Percentiles rank a stretch among this genome's conserved stretches.
phyloP scores from a whole-genome alignment of 495 filamentous ascomycete genomes.

The Chaetomium cochliodes region DNA sequence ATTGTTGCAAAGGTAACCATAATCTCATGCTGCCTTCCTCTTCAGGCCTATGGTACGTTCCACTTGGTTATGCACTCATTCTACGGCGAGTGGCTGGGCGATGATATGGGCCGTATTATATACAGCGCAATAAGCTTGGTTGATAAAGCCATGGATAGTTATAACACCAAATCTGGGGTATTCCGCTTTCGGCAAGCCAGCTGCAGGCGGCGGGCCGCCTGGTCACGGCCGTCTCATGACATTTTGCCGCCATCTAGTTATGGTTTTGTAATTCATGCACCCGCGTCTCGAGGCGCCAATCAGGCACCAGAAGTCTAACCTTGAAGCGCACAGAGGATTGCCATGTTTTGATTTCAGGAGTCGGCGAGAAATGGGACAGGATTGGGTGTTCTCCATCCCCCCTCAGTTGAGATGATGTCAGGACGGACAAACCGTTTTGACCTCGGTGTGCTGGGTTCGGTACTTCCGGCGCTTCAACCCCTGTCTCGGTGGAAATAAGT shows the following conservation, averaged over 20 bases:
- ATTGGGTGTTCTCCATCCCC: constrained; percentile 1
- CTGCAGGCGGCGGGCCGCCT: background rate
- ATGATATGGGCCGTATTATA: background rate
- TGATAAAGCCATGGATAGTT: background rate
- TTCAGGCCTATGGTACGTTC: background rate
- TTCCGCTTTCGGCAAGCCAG: background rate
- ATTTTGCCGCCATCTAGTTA: constrained; percentile 14
- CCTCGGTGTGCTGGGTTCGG: background rate
- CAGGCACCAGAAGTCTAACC: background rate
- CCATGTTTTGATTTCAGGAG: background rate
- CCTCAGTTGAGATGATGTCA: constrained; percentile 11
- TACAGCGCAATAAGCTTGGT: background rate
- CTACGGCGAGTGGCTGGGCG: background rate
- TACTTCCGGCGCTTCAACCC: background rate
- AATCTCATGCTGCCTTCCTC: background rate
- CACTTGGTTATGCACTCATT: background rate
- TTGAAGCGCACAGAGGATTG: background rate
- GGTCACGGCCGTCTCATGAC: constrained; percentile 15
- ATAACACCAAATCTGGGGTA: background rate
- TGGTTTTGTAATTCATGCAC: constrained; percentile 12
- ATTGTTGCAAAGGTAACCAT: background rate
- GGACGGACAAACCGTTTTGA: background rate
- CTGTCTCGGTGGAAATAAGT: constrained; percentile 1
- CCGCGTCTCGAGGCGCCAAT: constrained; percentile 14
- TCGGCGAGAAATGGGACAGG: background rate